Percentiles rank a stretch among this genome's conserved stretches.
phyloP scores from a whole-genome alignment of 768 basidiomycete genomes.

The Hericium rajendrae region DNA sequence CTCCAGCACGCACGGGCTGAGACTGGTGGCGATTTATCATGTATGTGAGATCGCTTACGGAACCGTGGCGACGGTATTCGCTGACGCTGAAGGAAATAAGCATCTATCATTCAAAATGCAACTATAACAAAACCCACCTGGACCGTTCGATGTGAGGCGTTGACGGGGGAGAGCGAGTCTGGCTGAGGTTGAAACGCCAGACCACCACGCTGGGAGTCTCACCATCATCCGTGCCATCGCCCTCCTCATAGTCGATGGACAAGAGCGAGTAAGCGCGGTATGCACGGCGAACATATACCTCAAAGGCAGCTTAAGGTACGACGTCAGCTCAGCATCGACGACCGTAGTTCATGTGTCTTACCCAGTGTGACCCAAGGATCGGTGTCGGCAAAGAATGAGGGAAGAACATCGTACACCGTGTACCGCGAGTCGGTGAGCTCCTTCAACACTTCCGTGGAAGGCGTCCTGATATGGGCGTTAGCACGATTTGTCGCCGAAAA shows the following conservation, averaged over 20 bases:
- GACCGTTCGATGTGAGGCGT: conserved; percentile 55
- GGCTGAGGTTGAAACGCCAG: conserved; percentile 94
- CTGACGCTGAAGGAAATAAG: conserved; percentile 20
- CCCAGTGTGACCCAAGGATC: conserved; percentile 82
- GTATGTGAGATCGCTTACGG: conserved; percentile 93
- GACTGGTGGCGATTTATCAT: conserved; percentile 79
- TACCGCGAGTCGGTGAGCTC: conserved; percentile 95
- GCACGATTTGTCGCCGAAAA: not conserved
- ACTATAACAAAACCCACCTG: conserved; percentile 27
- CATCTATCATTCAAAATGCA: not conserved
- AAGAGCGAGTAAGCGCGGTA: conserved; percentile 90
- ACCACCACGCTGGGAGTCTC: conserved; percentile 73
- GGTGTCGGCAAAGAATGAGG: conserved; percentile 84
- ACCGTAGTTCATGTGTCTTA: conserved; percentile 23
- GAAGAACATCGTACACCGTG: conserved; percentile 94
- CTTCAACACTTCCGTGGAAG: conserved; percentile 77
- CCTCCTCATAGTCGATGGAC: conserved; percentile 92
- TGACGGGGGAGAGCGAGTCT: conserved; percentile 76
- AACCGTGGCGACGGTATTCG: conserved; percentile 71
- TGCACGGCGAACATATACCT: conserved; percentile 92
- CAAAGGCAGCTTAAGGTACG: conserved; percentile 66
- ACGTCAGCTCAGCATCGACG: not conserved
- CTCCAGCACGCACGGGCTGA: conserved; percentile 85
- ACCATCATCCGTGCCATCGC: conserved; percentile 74
- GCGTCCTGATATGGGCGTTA: conserved; percentile 39